Evolutionary conservation across 768 basidiomycete species (phyloP).

Genomic region (Tylopilus vinaceipallidus): DNA sequence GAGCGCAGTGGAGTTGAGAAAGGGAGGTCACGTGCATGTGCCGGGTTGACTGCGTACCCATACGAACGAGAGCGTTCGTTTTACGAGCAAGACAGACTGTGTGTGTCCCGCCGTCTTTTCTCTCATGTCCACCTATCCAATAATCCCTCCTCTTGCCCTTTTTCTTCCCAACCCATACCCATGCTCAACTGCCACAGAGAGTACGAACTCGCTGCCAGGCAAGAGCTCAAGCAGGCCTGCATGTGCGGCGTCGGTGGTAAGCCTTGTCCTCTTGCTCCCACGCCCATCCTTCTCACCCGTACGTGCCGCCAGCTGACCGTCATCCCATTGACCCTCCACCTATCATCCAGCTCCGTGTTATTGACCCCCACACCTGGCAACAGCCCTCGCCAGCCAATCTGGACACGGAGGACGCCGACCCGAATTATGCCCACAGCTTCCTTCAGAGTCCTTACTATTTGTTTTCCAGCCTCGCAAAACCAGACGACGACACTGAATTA

Average conservation of each 20-base stretch:
- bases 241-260: constrained; percentile 90
- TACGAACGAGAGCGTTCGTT: constrained; percentile 29
- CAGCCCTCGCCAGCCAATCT: constrained; percentile 28
- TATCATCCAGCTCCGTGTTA: constrained; percentile 90
- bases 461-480: constrained; percentile 88
- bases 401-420: constrained; percentile 35
- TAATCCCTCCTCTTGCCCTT: too few species aligned
- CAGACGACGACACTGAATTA: constrained; percentile 84
- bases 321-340: constrained; percentile 96
- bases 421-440: constrained; percentile 54
- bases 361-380: constrained; percentile 53
- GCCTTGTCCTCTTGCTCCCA: constrained; percentile 37
- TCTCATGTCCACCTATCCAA: too few species aligned
- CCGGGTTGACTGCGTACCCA: too few species aligned
- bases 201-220: constrained; percentile 82
- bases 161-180: constrained; percentile 7
- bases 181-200: constrained; percentile 46
- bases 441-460: constrained; percentile 94
- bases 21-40: too few species aligned
- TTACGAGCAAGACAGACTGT: constrained; percentile 39
- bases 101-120: too few species aligned
- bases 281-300: constrained; percentile 1
- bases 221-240: constrained; percentile 88
- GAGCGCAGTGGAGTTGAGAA: too few species aligned
- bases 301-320: constrained; percentile 76